phyloP scores from a whole-genome alignment of 805 yeast genomes.

The Candida namnaoensis region DNA sequence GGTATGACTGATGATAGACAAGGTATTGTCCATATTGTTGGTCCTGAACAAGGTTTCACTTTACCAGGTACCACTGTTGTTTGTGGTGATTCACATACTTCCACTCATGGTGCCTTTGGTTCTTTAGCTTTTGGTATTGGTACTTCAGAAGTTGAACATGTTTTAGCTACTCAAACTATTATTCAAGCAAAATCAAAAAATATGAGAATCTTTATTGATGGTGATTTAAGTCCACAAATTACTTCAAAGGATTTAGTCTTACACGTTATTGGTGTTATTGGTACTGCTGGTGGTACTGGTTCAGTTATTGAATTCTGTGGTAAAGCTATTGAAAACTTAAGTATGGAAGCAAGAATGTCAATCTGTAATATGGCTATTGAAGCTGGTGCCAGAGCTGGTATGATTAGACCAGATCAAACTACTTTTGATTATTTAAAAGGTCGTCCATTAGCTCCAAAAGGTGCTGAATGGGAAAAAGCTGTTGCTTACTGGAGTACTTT shows the following conservation, averaged over 20 bases:
- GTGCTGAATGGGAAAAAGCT: conserved; percentile 94
- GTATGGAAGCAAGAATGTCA: conserved; percentile 99
- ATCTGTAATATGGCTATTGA: conserved; percentile 99
- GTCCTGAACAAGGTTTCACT: conserved; percentile 98
- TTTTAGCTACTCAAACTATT: conserved; percentile 92
- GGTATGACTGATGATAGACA: conserved; percentile 95
- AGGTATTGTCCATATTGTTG: conserved; percentile 97
- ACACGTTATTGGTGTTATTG: conserved; percentile 92
- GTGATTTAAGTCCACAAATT: conserved; percentile 79
- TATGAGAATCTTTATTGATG: conserved; percentile 84
- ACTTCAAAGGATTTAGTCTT: conserved; percentile 93
- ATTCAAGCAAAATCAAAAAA: conserved; percentile 94
- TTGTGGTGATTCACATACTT: conserved; percentile 98
- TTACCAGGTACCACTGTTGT: conserved; percentile 98
- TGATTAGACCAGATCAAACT: conserved; percentile 91
- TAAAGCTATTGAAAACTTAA: conserved; percentile 77
- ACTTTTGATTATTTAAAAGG: conserved; percentile 88
- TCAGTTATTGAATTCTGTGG: conserved; percentile 96
- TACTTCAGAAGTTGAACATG: conserved; percentile 98
- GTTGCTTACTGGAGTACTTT: conserved; percentile 84
- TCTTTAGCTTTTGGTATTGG: conserved; percentile 98
- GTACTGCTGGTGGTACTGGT: conserved; percentile 99
- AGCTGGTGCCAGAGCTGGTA: conserved; percentile 99
- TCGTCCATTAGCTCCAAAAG: conserved; percentile 91
- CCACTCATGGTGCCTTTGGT: conserved; percentile 99